phyloP scores from a whole-genome alignment of 805 yeast genomes.

The Yamadazyma endophytica region DNA sequence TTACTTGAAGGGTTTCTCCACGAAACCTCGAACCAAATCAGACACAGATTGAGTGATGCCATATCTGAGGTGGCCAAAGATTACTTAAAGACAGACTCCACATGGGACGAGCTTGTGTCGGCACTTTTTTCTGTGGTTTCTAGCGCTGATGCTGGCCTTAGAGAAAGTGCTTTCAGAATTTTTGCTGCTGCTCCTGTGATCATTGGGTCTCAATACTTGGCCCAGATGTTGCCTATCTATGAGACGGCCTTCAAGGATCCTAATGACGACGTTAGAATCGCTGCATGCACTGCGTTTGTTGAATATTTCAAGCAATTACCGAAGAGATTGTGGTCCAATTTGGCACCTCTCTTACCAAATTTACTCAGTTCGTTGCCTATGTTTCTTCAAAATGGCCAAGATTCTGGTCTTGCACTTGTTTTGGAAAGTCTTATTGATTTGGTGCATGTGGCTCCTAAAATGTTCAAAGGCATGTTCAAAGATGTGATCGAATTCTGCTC shows the following conservation, averaged over 20 bases:
- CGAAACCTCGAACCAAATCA: constrained; percentile 67
- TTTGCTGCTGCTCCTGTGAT: constrained; percentile 80
- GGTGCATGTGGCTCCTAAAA: constrained; percentile 89
- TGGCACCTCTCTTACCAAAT: constrained; percentile 78
- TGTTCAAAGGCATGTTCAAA: constrained; percentile 87
- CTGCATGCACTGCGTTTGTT: constrained; percentile 90
- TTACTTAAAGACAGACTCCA: constrained; percentile 47
- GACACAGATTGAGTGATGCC: constrained; percentile 92
- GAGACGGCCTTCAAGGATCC: constrained; percentile 76
- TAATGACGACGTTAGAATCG: constrained; percentile 79
- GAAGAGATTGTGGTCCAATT: constrained; percentile 68
- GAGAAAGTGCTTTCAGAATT: constrained; percentile 90
- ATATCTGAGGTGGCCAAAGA: constrained; percentile 85
- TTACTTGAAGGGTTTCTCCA: constrained; percentile 71
- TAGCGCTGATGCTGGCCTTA: constrained; percentile 54
- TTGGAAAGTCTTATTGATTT: constrained; percentile 85
- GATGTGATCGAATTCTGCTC: constrained; percentile 83
- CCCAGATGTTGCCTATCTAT: constrained; percentile 63
- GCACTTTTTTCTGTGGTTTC: constrained; percentile 66
- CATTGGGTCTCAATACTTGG: constrained; percentile 55
- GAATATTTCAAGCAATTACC: constrained; percentile 83
- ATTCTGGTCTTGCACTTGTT: constrained; percentile 78
- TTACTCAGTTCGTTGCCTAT: constrained; percentile 84
- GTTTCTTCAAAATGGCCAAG: constrained; percentile 73
- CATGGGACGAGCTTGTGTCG: constrained; percentile 79